Conservation (phyloP, 169 alveolate species). For the Plasmodium coatneyi region DNA sequence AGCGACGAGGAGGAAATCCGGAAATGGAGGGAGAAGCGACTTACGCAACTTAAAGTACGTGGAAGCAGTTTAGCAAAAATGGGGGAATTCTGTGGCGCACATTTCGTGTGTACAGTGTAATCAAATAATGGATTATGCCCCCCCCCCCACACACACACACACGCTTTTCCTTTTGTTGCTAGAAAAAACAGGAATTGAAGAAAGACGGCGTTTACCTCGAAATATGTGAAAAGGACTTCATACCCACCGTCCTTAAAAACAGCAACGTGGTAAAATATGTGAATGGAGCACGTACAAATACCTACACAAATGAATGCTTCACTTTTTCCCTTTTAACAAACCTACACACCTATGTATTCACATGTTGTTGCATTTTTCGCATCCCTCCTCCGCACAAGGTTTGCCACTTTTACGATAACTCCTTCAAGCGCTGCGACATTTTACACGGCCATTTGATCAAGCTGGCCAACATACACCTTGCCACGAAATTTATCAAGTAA, state of each 20-base stretch:
- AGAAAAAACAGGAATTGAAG: slow-evolving; percentile 62
- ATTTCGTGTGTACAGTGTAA: not conserved
- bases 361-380: not conserved
- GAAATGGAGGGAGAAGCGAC: slow-evolving; percentile 58
- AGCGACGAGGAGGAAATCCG: slow-evolving; percentile 72
- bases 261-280: slow-evolving; percentile 20
- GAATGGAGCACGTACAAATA: not conserved
- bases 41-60: slow-evolving; percentile 53
- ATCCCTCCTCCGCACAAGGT: slow-evolving; percentile 5
- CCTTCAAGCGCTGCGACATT: slow-evolving; percentile 57
- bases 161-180: not conserved
- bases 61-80: not conserved
- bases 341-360: not conserved
- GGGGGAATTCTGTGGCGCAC: not conserved
- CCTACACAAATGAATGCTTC: not conserved
- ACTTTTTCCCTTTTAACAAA: not conserved
- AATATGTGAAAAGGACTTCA: slow-evolving; percentile 51
- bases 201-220: slow-evolving; percentile 74
- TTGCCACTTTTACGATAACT: slow-evolving; percentile 71
- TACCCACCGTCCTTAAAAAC: slow-evolving; percentile 61
- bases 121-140: not conserved
- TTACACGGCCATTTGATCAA: slow-evolving; percentile 65
- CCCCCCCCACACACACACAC: not conserved
- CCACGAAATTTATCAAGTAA: slow-evolving; percentile 66
- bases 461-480: slow-evolving; percentile 54